Evolutionary conservation across 177 flowering plant species (phyloP), one percentile per base, ranked within the genome.

Genomic region (Vitis hybrid): DNA sequence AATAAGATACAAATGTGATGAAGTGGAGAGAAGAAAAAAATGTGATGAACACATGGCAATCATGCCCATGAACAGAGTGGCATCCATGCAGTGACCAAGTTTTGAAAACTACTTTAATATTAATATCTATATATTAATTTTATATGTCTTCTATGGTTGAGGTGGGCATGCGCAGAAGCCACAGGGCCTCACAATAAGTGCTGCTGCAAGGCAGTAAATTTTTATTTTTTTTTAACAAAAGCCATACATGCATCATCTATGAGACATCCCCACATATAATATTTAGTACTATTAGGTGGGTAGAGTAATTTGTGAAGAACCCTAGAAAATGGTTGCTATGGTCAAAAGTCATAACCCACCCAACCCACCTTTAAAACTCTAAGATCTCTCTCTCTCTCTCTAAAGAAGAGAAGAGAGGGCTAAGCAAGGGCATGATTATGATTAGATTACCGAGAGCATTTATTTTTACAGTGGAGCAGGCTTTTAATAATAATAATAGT

Each of bases 391-490:
- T 70, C 74, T 61, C 65, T 51, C 65, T 30, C 30, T 52, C 62
- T 70, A 24, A 69, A 52, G 51, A 64, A 35, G 46, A 35, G 46
- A 69, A 52, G 51, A 64, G 70, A 46, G 61, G 56, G 71, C 69
- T 60, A 19, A 48, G 73, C 55, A 32, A 24, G 74, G 78, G 76
- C 69, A 68, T 80, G 69, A 74, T 74, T 64, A 68, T 71, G 78
- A 80, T 77, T 68, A 77, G 74, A 72, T 80, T 80, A 77, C 82
- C 82, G 80, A 80, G 80, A 71, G 74, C 74, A 74, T 71, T 80
- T 68, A 68, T 65, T 80, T 79, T 80, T 74, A 76, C 80, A 67
- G 79, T 73, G 72, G 60, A 56, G 57, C 73, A 72, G 78, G 75
- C 61, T 59, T 74, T 74, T 62, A 70, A 66, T 72, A 49, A 24